phyloP scores from a whole-genome alignment of 805 yeast species.

The Ogataea methanolica region DNA sequence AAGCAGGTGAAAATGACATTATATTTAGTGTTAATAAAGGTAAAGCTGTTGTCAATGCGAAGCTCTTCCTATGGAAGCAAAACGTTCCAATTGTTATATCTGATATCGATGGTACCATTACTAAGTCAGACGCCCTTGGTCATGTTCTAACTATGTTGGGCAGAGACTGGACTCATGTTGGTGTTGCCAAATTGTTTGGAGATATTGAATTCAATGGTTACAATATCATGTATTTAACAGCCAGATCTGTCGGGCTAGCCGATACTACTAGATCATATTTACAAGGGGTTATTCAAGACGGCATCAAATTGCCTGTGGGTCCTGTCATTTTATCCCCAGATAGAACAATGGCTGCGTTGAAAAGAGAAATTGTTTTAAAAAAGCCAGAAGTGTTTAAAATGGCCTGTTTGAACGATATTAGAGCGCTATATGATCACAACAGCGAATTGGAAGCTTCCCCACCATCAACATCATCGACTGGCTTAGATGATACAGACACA shows the following conservation, averaged over 20 bases:
- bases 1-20: conserved; percentile 74
- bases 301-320: conserved; percentile 71
- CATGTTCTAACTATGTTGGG: conserved; percentile 93
- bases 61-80: conserved; percentile 78
- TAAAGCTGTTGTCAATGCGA: conserved; percentile 67
- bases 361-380: conserved; percentile 85
- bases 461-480: not conserved
- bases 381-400: conserved; percentile 98
- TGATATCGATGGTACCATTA: conserved; percentile 97
- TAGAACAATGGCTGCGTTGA: conserved; percentile 90
- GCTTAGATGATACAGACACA: not conserved
- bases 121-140: conserved; percentile 96
- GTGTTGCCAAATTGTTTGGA: conserved; percentile 87
- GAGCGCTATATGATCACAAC: conserved; percentile 48
- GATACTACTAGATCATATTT: conserved; percentile 86
- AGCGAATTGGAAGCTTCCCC: not conserved
- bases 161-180: conserved; percentile 96
- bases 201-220: conserved; percentile 87
- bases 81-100: conserved; percentile 89
- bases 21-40: conserved; percentile 80
- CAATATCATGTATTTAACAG: conserved; percentile 88
- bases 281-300: conserved; percentile 71
- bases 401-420: conserved; percentile 90
- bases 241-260: conserved; percentile 93
- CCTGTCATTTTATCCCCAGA: conserved; percentile 96